Base-by-base conservation (phyloP, 257 asterid genomes). In the Solanum bukasovii region DNA sequence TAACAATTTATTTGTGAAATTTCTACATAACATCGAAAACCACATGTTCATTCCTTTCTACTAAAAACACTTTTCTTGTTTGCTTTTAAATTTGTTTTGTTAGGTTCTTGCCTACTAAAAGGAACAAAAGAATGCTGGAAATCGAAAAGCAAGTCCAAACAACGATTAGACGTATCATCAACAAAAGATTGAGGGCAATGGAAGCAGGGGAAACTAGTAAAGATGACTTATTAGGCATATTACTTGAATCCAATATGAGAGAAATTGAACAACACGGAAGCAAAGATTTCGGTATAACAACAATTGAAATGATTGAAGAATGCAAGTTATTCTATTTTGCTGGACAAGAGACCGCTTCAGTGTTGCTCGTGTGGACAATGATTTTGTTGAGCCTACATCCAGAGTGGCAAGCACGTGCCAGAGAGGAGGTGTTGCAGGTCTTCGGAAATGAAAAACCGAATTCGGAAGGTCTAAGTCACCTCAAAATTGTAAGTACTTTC, bases 301-400 rank as follows among this genome's bases (percentile, higher is more conserved):
- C 56, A 4, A 0, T 5, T 25, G 89, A 87, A 8, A 88, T 93
- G 1, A 84, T 93, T 4, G 91, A 93, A 29, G 95, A 93, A 52
- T 93, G 94, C 92, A 91, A 89, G 84, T 82, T 93, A 29, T 92
- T 93, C 86, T 90, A 92, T 86, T 92, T 91, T 74, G 93, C 93
- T 7, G 93, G 95, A 3, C 95, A 94, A 79, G 98, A 94, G 59
- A 94, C 94, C 7, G 91, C 95, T 8, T 91, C 95, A 0, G 71
- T 79, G 14, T 84, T 93, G 86, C 93, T 94, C 18, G 90, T 90
- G 0, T 94, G 98, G 96, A 89, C 96, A 12, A 13, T 94, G 91
- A 73, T 94, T 88, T 84, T 92, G 21, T 71, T 94, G n/a, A 4
- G 85, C 27, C 12, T 33, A 56, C 67, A 79, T 79, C 67, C 33